Base-by-base conservation (phyloP, 495 filamentous ascomycete genomes). In the Annulohypoxylon stygium region DNA sequence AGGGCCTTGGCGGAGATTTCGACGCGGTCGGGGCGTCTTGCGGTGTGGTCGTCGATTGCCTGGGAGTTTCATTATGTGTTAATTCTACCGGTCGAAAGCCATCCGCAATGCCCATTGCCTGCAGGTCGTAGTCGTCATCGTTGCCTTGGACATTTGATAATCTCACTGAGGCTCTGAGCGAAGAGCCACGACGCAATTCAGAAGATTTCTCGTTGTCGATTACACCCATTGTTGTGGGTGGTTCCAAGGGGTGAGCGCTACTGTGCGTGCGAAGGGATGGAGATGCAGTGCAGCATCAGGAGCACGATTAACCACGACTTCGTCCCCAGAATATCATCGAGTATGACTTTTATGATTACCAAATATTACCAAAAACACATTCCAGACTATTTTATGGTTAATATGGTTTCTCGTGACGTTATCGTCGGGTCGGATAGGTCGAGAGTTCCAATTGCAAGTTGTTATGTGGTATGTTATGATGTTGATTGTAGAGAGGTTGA, bases 71-170 rank as follows among this genome's bases (percentile, higher is more conserved):
- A 50, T 64, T 67, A 51, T 81, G 78, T 62, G 81, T 76, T 64
- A 79, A 75, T 47, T 81, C 69, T 53, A 81, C 65, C 68, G 78
- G 67, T 53, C 81, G 80, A 69, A 83, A 85, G 18, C 84, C 84
- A 73, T 86, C 83, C 5, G 83, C 79, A 30, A 86, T 78, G 9
- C 74, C 80, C 77, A 84, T 76, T 6, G 79, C 80, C 58, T 78
- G 76, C 60, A 83, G 61, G 66, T 80, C 79, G 53, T 81, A 82
- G 30, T 81, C 81, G 6, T 84, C 77, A 23, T 83, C 78, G 65
- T 79, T 76, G 18, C 57, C 67, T 53, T 63, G 73, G 12, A 70
- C 37, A 63, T 66, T 60, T 26, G 78, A 78, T 41, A 75, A 48
- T 45, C 77, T 78, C 25, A 76, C 61, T 23, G 83, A 83, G 4